Conservation (phyloP, 192 early-diverging fungal species). For the Mortierella hygrophila region DNA sequence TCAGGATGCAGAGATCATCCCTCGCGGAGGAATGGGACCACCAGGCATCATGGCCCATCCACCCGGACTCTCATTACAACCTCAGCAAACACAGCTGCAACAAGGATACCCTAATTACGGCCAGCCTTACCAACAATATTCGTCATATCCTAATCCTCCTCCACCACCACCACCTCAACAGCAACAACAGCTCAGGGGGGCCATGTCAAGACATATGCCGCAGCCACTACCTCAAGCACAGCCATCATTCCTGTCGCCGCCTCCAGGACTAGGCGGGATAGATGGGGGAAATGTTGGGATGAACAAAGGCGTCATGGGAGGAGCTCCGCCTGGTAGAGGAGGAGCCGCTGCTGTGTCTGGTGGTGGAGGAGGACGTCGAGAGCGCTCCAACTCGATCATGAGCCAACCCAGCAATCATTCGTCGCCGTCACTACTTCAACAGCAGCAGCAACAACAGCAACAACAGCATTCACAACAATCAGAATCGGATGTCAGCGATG, state of each 20-base stretch:
- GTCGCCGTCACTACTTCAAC: neutral
- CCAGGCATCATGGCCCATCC: neutral
- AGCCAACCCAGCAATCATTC: constrained; percentile 5
- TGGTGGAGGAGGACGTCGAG: constrained; percentile 10
- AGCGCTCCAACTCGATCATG: constrained; percentile 21
- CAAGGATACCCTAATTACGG: constrained; percentile 11
- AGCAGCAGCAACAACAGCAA: constrained; percentile 19
- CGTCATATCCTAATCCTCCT: neutral
- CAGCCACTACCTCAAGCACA: neutral
- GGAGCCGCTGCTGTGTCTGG: neutral
- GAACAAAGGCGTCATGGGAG: constrained; percentile 1
- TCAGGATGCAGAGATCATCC: constrained; percentile 16
- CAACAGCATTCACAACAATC: constrained; percentile 25
- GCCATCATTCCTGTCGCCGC: constrained; percentile 8
- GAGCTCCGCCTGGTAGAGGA: neutral
- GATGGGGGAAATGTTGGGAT: neutral
- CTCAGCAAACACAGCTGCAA: constrained; percentile 20
- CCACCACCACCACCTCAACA: constrained; percentile 6
- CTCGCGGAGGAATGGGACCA: neutral
- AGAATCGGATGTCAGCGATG: constrained; percentile 30
- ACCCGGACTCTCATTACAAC: neutral
- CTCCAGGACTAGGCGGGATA: constrained; percentile 21
- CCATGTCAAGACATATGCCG: neutral
- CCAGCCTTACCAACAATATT: constrained; percentile 6
- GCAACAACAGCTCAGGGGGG: constrained; percentile 4